These are phyloP conservation scores for Boletellus ananiceps DNA, from an alignment of 768 basidiomycete genomes.

Conservation along the genomic window DNA sequence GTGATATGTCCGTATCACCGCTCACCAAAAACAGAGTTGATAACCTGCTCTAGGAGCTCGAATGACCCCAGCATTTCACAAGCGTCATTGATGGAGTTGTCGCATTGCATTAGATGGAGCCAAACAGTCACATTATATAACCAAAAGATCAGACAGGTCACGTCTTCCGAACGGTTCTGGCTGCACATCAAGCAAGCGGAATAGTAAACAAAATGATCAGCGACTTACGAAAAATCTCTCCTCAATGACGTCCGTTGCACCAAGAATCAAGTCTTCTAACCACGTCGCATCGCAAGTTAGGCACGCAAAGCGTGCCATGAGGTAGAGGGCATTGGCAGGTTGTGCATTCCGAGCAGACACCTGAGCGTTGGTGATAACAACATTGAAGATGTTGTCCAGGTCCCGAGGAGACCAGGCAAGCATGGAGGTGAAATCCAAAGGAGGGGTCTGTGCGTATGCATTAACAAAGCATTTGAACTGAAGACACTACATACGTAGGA, in stretches of 20 bases:
- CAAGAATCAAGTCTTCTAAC: conserved; percentile 89
- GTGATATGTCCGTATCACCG: not conserved
- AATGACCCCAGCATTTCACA: conserved; percentile 85
- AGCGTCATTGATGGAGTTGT: conserved; percentile 68
- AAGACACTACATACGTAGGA: conserved; percentile 39
- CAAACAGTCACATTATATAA: conserved; percentile 87
- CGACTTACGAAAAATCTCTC: conserved; percentile 82
- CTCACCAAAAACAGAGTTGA: conserved; percentile 91
- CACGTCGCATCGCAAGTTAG: conserved; percentile 86
- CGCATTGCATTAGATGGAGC: conserved; percentile 87
- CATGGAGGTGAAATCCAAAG: conserved; percentile 77
- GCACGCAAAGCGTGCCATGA: conserved; percentile 90
- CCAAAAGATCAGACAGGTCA: conserved; percentile 90
- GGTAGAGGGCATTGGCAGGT: conserved; percentile 88
- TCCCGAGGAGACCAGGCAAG: conserved; percentile 86
- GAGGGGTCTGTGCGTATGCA: conserved; percentile 53
- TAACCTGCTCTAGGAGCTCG: conserved; percentile 82
- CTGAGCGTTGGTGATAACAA: conserved; percentile 72
- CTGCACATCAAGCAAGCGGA: conserved; percentile 13
- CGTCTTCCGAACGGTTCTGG: conserved; percentile 78
- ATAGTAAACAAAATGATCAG: not conserved
- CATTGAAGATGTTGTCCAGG: conserved; percentile 73
- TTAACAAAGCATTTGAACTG: conserved; percentile 2
- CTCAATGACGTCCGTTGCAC: conserved; percentile 89
- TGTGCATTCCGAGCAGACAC: conserved; percentile 71